Percentiles rank a stretch among this genome's conserved stretches.
Conservation (phyloP, 164 flowering plant species). For the Magnolia officinalis region DNA sequence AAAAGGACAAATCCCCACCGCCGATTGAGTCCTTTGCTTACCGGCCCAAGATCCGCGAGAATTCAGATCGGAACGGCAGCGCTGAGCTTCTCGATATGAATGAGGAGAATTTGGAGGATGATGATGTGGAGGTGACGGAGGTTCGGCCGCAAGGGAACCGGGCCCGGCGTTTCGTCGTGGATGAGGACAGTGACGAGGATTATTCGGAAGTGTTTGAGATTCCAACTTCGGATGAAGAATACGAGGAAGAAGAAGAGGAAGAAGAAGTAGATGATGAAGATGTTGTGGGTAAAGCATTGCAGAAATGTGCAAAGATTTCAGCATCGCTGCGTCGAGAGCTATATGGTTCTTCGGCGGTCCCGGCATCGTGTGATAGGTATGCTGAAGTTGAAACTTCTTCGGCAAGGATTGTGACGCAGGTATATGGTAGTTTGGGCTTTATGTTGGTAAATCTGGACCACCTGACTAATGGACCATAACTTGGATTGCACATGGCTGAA, state of each 20-base stretch:
- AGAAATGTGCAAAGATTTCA: constrained; percentile 79
- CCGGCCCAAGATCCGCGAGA: constrained; percentile 23
- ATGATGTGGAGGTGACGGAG: constrained; percentile 36
- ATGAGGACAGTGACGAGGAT: constrained; percentile 41
- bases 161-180: constrained; percentile 61
- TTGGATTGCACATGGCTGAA: neutral
- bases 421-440: constrained; percentile 10
- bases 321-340: constrained; percentile 60
- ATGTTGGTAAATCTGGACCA: no score
- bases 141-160: constrained; percentile 26
- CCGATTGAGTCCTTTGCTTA: constrained; percentile 74
- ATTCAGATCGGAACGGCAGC: constrained; percentile 11
- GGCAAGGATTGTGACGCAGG: constrained; percentile 87
- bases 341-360: constrained; percentile 48
- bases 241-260: constrained; percentile 7
- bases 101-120: constrained; percentile 43
- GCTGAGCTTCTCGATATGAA: neutral
- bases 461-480: neutral
- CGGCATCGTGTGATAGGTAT: constrained; percentile 45
- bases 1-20: constrained; percentile 38
- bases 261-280: constrained; percentile 47
- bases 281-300: constrained; percentile 82
- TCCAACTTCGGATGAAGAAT: constrained; percentile 21
- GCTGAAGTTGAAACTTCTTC: constrained; percentile 70
- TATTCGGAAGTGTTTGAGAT: constrained; percentile 16